phyloP scores from a whole-genome alignment of 2,329 filamentous ascomycete genomes.

The Cladosporium sp. region DNA sequence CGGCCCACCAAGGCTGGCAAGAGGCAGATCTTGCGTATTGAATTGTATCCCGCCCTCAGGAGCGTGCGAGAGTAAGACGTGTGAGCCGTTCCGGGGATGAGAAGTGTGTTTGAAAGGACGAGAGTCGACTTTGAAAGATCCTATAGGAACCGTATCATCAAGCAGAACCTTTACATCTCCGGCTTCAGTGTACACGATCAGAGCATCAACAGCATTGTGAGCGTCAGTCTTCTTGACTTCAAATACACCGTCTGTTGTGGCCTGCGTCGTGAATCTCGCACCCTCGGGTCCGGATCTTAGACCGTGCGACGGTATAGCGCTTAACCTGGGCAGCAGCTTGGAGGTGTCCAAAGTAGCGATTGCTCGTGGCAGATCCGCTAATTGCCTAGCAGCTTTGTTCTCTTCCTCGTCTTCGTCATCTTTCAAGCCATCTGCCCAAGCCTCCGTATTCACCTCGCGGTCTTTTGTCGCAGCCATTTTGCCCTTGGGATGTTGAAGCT shows the following conservation, averaged over 20 bases:
- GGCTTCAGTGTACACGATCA: conserved; percentile 8
- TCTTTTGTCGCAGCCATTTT: not conserved
- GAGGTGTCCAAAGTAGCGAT: conserved; percentile 74
- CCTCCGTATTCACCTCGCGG: conserved; percentile 18
- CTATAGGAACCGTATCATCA: conserved; percentile 29
- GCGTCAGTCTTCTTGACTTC: conserved; percentile 13
- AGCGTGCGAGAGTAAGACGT: conserved; percentile 56
- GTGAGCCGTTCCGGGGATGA: conserved; percentile 70
- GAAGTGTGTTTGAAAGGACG: conserved; percentile 56
- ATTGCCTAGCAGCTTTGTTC: conserved; percentile 37
- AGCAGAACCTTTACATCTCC: conserved; percentile 23
- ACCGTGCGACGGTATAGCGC: conserved; percentile 48
- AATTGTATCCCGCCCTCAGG: conserved; percentile 11
- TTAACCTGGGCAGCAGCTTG: conserved; percentile 67
- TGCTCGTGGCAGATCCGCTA: conserved; percentile 58
- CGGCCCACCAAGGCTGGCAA: conserved; percentile 36
- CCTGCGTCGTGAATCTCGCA: conserved; percentile 25
- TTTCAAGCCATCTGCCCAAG: conserved; percentile 23
- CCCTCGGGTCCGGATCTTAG: conserved; percentile 23
- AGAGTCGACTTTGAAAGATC: conserved; percentile 16
- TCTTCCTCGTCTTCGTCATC: conserved; percentile 9
- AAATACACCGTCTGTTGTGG: conserved; percentile 24
- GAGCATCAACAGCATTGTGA: conserved; percentile 8
- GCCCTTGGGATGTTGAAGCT: not conserved
- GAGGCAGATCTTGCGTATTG: conserved; percentile 22